Evolutionary conservation across 148 eudicot genomes (phyloP).

Genomic region (Silene latifolia): DNA sequence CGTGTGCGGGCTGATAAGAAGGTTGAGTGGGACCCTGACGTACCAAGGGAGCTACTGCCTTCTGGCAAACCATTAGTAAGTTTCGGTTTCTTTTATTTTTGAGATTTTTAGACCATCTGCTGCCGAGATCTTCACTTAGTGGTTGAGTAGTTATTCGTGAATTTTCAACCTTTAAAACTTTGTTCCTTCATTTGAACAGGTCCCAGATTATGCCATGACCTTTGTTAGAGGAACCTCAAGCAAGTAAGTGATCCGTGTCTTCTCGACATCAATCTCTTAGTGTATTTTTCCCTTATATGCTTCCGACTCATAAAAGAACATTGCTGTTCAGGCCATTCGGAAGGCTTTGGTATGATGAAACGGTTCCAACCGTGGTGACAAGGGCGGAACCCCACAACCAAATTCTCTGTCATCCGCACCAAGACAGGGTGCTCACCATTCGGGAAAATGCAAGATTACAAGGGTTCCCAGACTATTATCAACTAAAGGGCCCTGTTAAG

Average conservation of each 20-base stretch:
- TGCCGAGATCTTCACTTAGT: too few species aligned
- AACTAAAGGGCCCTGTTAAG: constrained; percentile 58
- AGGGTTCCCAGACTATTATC: constrained; percentile 79
- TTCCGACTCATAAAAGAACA: neutral
- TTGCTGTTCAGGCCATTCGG: constrained; percentile 65
- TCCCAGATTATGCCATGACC: constrained; percentile 78
- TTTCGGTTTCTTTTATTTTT: neutral
- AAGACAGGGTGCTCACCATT: constrained; percentile 68
- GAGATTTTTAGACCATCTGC: neutral
- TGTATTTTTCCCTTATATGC: too few species aligned
- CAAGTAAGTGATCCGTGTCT: constrained; percentile 45
- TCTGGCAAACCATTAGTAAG: constrained; percentile 79
- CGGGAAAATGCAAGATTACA: constrained; percentile 87
- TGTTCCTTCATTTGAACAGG: constrained; percentile 27
- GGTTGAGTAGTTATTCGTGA: too few species aligned
- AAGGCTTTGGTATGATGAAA: constrained; percentile 86
- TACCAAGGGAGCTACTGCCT: constrained; percentile 41
- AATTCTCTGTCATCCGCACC: constrained; percentile 51
- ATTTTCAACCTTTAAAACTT: too few species aligned
- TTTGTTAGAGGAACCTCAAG: constrained; percentile 55
- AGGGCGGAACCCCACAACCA: constrained; percentile 96
- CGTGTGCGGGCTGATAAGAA: constrained; percentile 48
- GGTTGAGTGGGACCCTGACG: constrained; percentile 61
- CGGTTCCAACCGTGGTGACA: constrained; percentile 74
- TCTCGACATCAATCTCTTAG: too few species aligned